Evolutionary conservation across 345 rosid species (phyloP), one percentile per base, ranked within the genome.

Genomic region (Eucalyptus decipiens): DNA sequence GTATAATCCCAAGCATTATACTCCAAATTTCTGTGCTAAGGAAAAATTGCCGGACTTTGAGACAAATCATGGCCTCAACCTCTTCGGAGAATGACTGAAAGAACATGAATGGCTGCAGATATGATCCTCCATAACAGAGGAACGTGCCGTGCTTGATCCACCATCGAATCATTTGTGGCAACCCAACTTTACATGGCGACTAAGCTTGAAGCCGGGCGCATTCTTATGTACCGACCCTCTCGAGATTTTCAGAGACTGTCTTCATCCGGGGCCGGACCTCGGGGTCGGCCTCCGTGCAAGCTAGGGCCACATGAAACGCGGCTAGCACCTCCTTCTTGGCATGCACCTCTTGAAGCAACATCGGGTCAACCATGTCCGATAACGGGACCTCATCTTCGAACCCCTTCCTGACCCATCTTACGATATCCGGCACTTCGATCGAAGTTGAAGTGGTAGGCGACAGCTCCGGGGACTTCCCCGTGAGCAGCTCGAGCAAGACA

Each of bases 191-290:
- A 47, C 56, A 15, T 28, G 87, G 56, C 34, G 17, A 85, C 24
- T 47, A 85, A 47, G 40, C 16, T 85, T 5, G 48, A 26, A 12
- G 51, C 11, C 19, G 16, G 43, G 26, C 45, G 42, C 62, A 24
- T 87, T 51, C 48, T 89, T 88, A 95, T 43, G 93, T 87, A 83
- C 98, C 94, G 49, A 98, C 92, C 93, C 94, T 95, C 52, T 96
- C 99, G 16, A 98, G 94, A 90, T 93, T 98, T 89, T 97, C 99
- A 0, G 97, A 95, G 13, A 98, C 97, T 28, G 91, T 96, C 93
- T 97, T 98, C 99, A 98, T 97, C 91, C 99, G 93, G 11, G 99
- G 99, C 80, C 99, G 97, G 23, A 95, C 23, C 90, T 98, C 99
- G 1, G 99, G 97, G 54, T 98, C 99, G 12, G 89, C 90, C 91